Evolutionary conservation across 257 asterid genomes (phyloP), one percentile per base, ranked within the genome.

Genomic region (Knoxia roxburghii): DNA sequence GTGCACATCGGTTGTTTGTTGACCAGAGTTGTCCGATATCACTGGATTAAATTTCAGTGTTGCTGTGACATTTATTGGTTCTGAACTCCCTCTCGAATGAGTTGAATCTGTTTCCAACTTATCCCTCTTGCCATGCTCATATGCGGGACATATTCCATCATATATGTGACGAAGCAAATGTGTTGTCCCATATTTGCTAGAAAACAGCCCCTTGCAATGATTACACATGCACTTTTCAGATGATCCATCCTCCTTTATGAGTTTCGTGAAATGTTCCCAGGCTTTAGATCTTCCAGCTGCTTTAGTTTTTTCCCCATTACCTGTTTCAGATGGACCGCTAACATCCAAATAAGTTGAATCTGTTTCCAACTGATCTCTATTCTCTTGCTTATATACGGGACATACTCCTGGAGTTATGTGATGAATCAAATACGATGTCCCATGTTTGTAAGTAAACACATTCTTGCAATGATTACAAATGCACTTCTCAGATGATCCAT

Each of bases 201-300:
- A 77, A 68, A 86, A 94, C 7, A 83, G 69, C 84, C 82, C 85
- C 57, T 78, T 76, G 66, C 99, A 94, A 78, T 90, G 97, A 65
- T 86, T 88, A 73, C 99, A 88, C 76, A 78, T 83, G 49, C 97
- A 86, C 64, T 86, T 91, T 23, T 88, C 96, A 29, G 83, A 81
- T 0, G 78, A 78, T 26, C 99, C 97, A 48, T 90, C 96, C 74
- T 85, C 97, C 86, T 80, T 85, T 1, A 79, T 72, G 15, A 93
- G 74, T 83, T 93, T 90, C 0, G 97, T 86, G 75, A 93, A 93
- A 73, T 90, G 96, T 64, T 85, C 85, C 99, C 99, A 93, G 12
- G 90, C 96, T 68, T 73, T 82, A 2, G 99, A 93, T 51, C 95
- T n/a, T n/a, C n/a, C n/a, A n/a, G n/a, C n/a, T n/a, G n/a, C n/a